Base-by-base conservation (phyloP, 129 eudicot genomes). In the Saussurea involucrata region DNA sequence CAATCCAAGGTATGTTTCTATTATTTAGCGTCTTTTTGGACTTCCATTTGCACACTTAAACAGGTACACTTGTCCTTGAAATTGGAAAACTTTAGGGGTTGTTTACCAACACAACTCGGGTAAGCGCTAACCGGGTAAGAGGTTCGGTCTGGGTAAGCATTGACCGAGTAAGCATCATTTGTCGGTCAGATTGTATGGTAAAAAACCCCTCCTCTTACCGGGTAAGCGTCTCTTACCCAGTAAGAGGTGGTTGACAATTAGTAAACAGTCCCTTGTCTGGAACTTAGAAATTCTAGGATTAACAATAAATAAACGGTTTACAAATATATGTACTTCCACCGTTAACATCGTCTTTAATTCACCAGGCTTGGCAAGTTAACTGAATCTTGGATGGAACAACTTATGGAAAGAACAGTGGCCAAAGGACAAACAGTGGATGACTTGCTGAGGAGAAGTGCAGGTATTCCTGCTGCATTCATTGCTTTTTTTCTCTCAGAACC, bases 371-470 rank as follows among this genome's bases (percentile, higher is more conserved):
- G 90, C 78, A 85, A 84, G 86, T 80, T 95, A 77, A 80, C 92
- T 0, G 99, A 95, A 81, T 86, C 91, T 60, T 95, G 99, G 97
- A 95, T 95, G 99, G 99, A 95, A 29, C 92, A 85, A 72, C 97
- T 95, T 44, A 95, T 95, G 99, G 97, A 89, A 78, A 85, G 99
- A 88, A 90, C 90, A 53, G 78, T 84, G 37, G 90, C 97, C 28
- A 90, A 88, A 85, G 96, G 92, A 78, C 99, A 95, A 83, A 95
- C 99, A 49, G 99, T 95, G 12, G 99, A 95, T 81, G 96, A 95
- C 80, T 78, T 95, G 46, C 86, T 95, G 72, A 84, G 99, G 83
- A 95, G 99, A 90, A 95, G 99, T 85, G 97, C 99, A 12, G 99
- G 99, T 72, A 95, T 95, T 76, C 99, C 99, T 12, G 97, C 97